Conservation (phyloP, 805 yeast species). For the Hanseniaspora nectarophila region DNA sequence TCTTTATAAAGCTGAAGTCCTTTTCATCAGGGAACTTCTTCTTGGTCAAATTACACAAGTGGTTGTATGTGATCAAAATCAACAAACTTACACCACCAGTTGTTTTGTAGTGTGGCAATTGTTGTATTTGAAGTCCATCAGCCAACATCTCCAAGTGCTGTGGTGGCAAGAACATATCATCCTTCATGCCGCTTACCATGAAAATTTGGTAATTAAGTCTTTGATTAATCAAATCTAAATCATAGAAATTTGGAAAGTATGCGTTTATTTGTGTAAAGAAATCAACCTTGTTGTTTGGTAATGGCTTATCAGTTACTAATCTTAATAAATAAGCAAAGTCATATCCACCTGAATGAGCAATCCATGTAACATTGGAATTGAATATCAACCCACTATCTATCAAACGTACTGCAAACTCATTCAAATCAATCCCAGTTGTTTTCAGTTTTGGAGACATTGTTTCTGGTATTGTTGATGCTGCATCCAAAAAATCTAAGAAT, state of each 20-base stretch:
- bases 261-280: slow-evolving; percentile 58
- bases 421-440: slow-evolving; percentile 63
- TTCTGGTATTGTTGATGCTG: slow-evolving; percentile 12
- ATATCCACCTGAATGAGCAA: slow-evolving; percentile 86
- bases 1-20: slow-evolving; percentile 34
- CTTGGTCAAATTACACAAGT: slow-evolving; percentile 32
- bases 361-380: slow-evolving; percentile 61
- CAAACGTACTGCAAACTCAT: slow-evolving; percentile 71
- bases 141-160: slow-evolving; percentile 45
- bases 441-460: slow-evolving; percentile 41
- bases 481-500: slow-evolving; percentile 29
- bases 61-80: slow-evolving; percentile 54
- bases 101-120: slow-evolving; percentile 41
- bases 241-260: slow-evolving; percentile 74
- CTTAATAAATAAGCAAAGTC: slow-evolving; percentile 84
- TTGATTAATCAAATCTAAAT: slow-evolving; percentile 48
- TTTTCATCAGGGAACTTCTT: slow-evolving; percentile 28
- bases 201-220: slow-evolving; percentile 23
- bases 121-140: slow-evolving; percentile 58
- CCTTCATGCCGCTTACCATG: slow-evolving; percentile 22
- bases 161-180: slow-evolving; percentile 18
- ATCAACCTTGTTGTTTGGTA: slow-evolving; percentile 73
- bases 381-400: slow-evolving; percentile 77
- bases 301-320: slow-evolving; percentile 55
- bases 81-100: slow-evolving; percentile 55